Evolutionary conservation across 257 asterid species (phyloP), one percentile per base, ranked within the genome.

Genomic region (Scutellaria barbata): DNA sequence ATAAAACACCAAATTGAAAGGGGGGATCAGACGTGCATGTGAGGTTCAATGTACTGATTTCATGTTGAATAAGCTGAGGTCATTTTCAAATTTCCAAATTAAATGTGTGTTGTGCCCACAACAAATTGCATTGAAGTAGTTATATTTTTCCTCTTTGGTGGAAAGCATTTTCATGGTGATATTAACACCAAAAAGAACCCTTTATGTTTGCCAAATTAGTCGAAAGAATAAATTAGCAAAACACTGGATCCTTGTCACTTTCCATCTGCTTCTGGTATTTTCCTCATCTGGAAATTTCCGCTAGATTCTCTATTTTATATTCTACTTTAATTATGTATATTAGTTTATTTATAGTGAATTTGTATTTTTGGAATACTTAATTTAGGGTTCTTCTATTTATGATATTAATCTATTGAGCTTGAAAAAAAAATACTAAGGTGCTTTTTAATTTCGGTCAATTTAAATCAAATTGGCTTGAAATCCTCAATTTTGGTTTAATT

Each of bases 161-260:
- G 66, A 64, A 53, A 73, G 30, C 72, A 52, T 40, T 64, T 73
- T 63, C 56, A 73, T n/a, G 51, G n/a, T 56, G 43, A 74, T 67
- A 55, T 42, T 65, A 56, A 64, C 77, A 43, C 41, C 58, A 73
- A 64, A 52, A 64, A 57, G 30, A 43, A 63, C 56, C 65, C 48
- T 53, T 73, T 63, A 60, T 63, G 37, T 45, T 25, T 74, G 72
- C 67, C 60, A 55, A 72, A 62, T 42, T 64, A 50, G 69, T 72
- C 56, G 46, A 40, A 61, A 18, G 8, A 17, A 60, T 39, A 42
- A 72, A 39, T 6, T 65, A 35, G n/a, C 66, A 37, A 60, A 9
- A 47, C 37, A 47, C 30, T 14, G 43, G 14, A 14, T 30, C 16
- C 50, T 56, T 64, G 54, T 65, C 73, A 64, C 53, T 65, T 74